Percentiles rank a stretch among this genome's conserved stretches.
Evolutionary conservation across 2,329 filamentous ascomycete species (phyloP).

Genomic region (Colletotrichum tropicicola): DNA sequence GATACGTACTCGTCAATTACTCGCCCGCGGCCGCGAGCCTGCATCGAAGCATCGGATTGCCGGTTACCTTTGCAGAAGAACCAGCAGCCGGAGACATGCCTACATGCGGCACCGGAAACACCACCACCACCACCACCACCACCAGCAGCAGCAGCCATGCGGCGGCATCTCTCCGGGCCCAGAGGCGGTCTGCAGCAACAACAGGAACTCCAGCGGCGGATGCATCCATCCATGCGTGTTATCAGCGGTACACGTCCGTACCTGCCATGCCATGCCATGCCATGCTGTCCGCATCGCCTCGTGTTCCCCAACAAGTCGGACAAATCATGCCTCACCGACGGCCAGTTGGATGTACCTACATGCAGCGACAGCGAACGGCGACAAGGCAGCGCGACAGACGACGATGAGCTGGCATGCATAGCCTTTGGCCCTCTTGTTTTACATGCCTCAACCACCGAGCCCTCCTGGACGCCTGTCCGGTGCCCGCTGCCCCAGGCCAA

Average conservation of each 20-base stretch:
- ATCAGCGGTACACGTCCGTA: no score
- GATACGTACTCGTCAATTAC: conserved; percentile 1
- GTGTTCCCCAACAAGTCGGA: conserved; percentile 21
- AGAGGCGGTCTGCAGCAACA: conserved; percentile 11
- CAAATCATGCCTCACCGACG: conserved; percentile 23
- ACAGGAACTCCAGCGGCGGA: not conserved
- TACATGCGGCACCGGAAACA: not conserved
- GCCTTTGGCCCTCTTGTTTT: conserved; percentile 26
- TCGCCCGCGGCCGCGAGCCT: conserved; percentile 9
- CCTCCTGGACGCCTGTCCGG: no score
- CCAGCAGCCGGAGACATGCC: not conserved
- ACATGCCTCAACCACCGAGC: not conserved
- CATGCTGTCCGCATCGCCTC: no score
- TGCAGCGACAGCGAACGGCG: conserved; percentile 11
- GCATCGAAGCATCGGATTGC: not conserved
- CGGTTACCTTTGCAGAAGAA: not conserved
- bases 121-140: not conserved
- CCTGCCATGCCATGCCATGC: no score
- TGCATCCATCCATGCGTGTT: no score
- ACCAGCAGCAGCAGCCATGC: not conserved
- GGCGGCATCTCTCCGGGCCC: not conserved
- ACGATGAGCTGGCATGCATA: conserved; percentile 31
- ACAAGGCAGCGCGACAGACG: conserved; percentile 1
- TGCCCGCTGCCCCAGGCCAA: no score
- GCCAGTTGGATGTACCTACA: not conserved